Percentiles rank a stretch among this genome's conserved stretches.
phyloP scores from a whole-genome alignment of 805 yeast species.

The Kluyveromyces nonfermentans region DNA sequence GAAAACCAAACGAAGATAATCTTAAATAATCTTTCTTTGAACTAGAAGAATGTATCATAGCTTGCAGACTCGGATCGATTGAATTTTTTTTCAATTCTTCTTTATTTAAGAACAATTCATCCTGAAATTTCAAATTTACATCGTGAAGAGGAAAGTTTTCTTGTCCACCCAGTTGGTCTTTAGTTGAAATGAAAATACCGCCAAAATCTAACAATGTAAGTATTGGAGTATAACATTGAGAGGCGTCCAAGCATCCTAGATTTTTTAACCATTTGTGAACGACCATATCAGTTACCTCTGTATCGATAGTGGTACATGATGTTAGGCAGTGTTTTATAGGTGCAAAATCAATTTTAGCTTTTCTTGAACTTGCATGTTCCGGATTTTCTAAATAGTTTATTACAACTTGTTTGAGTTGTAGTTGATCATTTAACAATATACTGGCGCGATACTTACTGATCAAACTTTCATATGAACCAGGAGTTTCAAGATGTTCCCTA shows the following conservation, averaged over 20 bases:
- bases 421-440: conserved; percentile 72
- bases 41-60: conserved; percentile 25
- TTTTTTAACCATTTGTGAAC: conserved; percentile 88
- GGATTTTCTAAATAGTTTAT: conserved; percentile 91
- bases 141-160: conserved; percentile 27
- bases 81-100: conserved; percentile 28
- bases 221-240: conserved; percentile 78
- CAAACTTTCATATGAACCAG: conserved; percentile 80
- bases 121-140: conserved; percentile 23
- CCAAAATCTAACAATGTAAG: conserved; percentile 88
- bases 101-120: conserved; percentile 27
- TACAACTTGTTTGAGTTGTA: conserved; percentile 81
- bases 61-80: conserved; percentile 24
- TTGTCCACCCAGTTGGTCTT: conserved; percentile 63
- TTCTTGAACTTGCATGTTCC: conserved; percentile 68
- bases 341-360: conserved; percentile 66
- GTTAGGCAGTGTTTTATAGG: conserved; percentile 84
- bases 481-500: conserved; percentile 58
- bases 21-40: conserved; percentile 44
- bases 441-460: conserved; percentile 64
- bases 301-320: conserved; percentile 80
- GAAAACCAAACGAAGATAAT: conserved; percentile 89
- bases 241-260: conserved; percentile 69
- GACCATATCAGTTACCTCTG: conserved; percentile 83
- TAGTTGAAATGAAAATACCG: conserved; percentile 84